Evolutionary conservation across 192 early-diverging fungal species (phyloP), one percentile per base, ranked within the genome.

Genomic region (Radiomyces spectabilis): DNA sequence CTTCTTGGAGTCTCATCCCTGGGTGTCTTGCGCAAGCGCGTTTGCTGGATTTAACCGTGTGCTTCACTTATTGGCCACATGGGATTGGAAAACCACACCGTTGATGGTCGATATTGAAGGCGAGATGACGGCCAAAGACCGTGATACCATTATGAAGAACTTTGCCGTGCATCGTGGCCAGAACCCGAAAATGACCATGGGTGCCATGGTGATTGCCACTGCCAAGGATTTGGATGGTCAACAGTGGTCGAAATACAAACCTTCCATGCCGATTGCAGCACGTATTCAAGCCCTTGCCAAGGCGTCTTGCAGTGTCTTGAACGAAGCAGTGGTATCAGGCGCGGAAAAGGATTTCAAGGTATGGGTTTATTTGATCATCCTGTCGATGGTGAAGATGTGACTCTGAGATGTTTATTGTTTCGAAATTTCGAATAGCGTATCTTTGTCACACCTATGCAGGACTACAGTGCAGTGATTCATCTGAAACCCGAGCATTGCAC

Each of bases 91-190:
- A 49, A 75, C 78, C 27, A 85, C 88, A 44, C 72, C 88, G 18
- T 66, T 95, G 33, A 76, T 88, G 31, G 91, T 93, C 1, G 88
- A 94, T 66, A 75, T 91, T 41, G 76, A 82, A 46, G 87, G 76
- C 1, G 74, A 79, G 47, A 68, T 79, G 62, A 67, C 75, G 26
- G 62, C 61, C 22, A 72, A 54, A 42, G 68, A 55, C 26, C 61
- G 65, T 27, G 77, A 75, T 10, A 64, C 67, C 2, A 68, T 69
- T 40, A 59, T 56, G 24, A 59, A 66, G 24, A 71, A 76, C 33
- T 86, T 94, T 78, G 73, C 77, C n/a, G 69, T 69, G 35, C 56
- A 68, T 1, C 74, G 76, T 47, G 66, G 66, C 52, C 55, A 59
- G 19, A 62, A 73, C 45, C 50, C 59, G 55, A 31, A 51, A 27